Conservation (phyloP, 2,329 filamentous ascomycete genomes). For the Penicillium sumatraense region DNA sequence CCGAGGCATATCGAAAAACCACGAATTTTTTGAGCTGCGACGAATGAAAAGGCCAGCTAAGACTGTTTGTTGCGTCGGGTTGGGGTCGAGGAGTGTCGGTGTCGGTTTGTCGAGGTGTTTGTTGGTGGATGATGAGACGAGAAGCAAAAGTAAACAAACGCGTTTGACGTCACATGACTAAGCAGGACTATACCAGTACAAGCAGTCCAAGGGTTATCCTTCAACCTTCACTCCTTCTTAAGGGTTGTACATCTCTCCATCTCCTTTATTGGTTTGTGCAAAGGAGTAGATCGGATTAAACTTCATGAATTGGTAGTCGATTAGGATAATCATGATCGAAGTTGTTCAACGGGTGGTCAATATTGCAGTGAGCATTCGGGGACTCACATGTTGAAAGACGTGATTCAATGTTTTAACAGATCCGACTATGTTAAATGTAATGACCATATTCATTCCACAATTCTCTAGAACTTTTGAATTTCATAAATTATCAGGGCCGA, state of each 20-base stretch:
- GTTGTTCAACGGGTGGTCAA: no score
- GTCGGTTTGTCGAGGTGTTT: conserved; percentile 4
- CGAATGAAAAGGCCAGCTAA: no score
- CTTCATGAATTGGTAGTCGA: no score
- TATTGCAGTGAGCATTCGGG: no score
- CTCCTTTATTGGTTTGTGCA: not conserved
- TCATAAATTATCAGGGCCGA: not conserved
- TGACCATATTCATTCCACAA: not conserved
- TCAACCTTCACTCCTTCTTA: not conserved
- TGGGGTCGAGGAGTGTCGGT: not conserved
- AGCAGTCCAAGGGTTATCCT: no score
- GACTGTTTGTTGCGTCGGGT: conserved; percentile 6
- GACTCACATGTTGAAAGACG: no score
- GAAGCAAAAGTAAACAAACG: conserved; percentile 24
- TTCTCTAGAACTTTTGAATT: not conserved
- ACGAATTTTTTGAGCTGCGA: not conserved
- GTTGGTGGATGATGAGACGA: conserved; percentile 6
- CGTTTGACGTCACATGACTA: conserved; percentile 29
- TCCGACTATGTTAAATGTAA: no score
- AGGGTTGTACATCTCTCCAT: not conserved
- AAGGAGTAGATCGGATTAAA: no score
- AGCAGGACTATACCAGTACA: conserved; percentile 15
- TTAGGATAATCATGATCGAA: no score
- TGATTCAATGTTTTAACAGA: no score
- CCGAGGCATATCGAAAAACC: conserved; percentile 39